These are phyloP conservation scores for Platismatia glauca DNA, from an alignment of 495 filamentous ascomycete species.

Conservation along the genomic window DNA sequence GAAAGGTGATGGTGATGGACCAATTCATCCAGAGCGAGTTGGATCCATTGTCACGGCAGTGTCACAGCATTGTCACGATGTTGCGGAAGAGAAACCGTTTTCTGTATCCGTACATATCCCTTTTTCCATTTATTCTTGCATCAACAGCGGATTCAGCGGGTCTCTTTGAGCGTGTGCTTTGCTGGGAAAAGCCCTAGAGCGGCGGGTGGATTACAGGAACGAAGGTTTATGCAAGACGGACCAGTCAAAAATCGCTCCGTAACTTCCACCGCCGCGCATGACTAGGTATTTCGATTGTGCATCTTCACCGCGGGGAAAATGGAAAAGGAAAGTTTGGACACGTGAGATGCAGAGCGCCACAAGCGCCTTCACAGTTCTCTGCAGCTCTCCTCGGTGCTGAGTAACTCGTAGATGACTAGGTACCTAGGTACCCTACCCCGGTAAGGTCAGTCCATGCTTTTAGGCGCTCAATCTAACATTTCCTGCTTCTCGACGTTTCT, in stretches of 20 bases:
- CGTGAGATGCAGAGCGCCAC: constrained; percentile 1
- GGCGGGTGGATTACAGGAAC: neutral
- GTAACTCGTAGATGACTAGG: no score
- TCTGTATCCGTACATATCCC: neutral
- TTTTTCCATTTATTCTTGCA: neutral
- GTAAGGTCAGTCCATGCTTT: no score
- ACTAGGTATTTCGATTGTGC: neutral
- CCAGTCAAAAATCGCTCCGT: neutral
- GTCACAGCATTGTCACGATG: neutral
- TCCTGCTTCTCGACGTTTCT: no score
- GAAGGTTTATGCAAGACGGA: neutral
- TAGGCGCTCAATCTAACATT: no score
- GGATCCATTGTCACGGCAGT: neutral
- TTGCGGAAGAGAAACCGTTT: neutral
- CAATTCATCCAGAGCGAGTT: neutral
- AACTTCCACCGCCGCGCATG: neutral
- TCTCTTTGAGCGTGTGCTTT: neutral
- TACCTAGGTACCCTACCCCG: no score
- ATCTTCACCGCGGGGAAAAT: neutral
- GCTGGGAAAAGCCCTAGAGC: neutral
- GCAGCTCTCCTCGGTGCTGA: neutral
- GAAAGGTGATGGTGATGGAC: neutral
- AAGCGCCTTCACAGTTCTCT: neutral
- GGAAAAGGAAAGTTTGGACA: neutral
- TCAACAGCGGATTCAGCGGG: constrained; percentile 3